A percentile compares a stretch with the other conserved stretches of the same genome.
These are phyloP conservation scores for Komagataella kurtzmanii DNA, from an alignment of 805 yeast genomes.

Conservation along the genomic window DNA sequence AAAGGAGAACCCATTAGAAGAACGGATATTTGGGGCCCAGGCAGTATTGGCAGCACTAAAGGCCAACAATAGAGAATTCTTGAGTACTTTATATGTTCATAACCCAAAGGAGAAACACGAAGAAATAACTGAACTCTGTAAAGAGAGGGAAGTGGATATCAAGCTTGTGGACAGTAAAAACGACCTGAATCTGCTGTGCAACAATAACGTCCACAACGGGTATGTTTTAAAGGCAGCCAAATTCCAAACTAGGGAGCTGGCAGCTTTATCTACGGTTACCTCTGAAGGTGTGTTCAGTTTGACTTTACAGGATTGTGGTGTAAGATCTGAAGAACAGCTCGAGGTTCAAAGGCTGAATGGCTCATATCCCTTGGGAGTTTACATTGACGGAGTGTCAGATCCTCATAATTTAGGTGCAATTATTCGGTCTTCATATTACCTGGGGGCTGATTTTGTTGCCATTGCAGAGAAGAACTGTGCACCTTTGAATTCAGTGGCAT, in stretches of 20 bases:
- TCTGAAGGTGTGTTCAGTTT: slow-evolving; percentile 3
- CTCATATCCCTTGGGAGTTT: slow-evolving; percentile 52
- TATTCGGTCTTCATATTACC: slow-evolving; percentile 62
- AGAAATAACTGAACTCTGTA: slow-evolving; percentile 34
- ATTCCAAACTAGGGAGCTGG: slow-evolving; percentile 19
- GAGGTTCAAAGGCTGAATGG: slow-evolving; percentile 1
- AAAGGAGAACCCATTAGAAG: slow-evolving; percentile 33
- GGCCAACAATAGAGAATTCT: slow-evolving; percentile 38
- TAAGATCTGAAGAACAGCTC: slow-evolving; percentile 9
- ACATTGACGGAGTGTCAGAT: slow-evolving; percentile 68
- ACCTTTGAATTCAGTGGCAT: slow-evolving; percentile 61
- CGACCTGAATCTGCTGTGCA: slow-evolving; percentile 45
- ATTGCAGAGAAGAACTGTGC: slow-evolving; percentile 63
- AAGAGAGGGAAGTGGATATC: slow-evolving; percentile 24
- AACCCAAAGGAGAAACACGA: slow-evolving; percentile 18
- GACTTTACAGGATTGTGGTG: slow-evolving; percentile 4
- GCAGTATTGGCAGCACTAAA: slow-evolving; percentile 60
- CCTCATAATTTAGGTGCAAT: slow-evolving; percentile 85
- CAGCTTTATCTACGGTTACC: slow-evolving; percentile 10
- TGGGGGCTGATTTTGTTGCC: slow-evolving; percentile 73
- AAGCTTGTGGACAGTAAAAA: slow-evolving; percentile 26
- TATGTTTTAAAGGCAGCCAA: slow-evolving; percentile 58
- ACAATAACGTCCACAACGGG: slow-evolving; percentile 72
- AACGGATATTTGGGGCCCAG: slow-evolving; percentile 66
- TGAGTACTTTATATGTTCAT: slow-evolving; percentile 36